These are phyloP conservation scores for Metarhizium anisopliae DNA, from an alignment of 2,329 filamentous ascomycete species.

Conservation along the genomic window DNA sequence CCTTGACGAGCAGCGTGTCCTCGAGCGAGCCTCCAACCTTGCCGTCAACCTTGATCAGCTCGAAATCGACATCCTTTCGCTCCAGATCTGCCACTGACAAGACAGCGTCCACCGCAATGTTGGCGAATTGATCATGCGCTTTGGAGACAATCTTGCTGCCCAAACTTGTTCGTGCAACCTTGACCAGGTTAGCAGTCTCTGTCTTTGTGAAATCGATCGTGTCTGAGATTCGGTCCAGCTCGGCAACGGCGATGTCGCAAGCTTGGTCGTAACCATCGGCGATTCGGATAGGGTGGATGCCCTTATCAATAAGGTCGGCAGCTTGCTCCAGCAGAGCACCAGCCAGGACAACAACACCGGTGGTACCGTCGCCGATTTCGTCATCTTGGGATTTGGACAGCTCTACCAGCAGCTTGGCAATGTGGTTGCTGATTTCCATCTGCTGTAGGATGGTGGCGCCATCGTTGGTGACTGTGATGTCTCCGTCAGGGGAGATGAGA, in stretches of 20 bases:
- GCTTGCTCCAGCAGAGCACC: constrained; percentile 94
- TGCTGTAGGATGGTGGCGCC: constrained; percentile 93
- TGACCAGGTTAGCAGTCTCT: constrained; percentile 76
- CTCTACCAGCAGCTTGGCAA: constrained; percentile 92
- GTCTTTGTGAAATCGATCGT: constrained; percentile 75
- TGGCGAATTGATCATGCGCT: constrained; percentile 94
- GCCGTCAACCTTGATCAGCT: constrained; percentile 97
- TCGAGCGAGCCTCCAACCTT: constrained; percentile 93
- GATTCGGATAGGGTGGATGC: constrained; percentile 97
- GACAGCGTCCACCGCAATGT: constrained; percentile 95
- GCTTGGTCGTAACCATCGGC: constrained; percentile 97
- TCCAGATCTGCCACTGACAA: constrained; percentile 93
- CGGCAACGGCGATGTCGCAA: constrained; percentile 89
- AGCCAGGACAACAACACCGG: constrained; percentile 91
- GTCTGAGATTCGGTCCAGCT: constrained; percentile 90
- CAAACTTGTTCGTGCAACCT: constrained; percentile 90
- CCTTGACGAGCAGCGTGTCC: constrained; percentile 90
- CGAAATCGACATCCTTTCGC: constrained; percentile 95
- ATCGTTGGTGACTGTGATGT: constrained; percentile 99
- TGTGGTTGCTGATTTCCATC: constrained; percentile 99
- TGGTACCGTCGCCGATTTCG: constrained; percentile 97
- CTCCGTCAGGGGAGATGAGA: constrained; percentile 93
- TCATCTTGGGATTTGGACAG: constrained; percentile 98
- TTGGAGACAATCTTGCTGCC: constrained; percentile 99
- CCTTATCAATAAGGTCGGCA: constrained; percentile 97